A percentile compares a stretch with the other conserved stretches of the same genome.
Evolutionary conservation across 306 rosid genomes (phyloP).

Genomic region (Lablab purpureus): DNA sequence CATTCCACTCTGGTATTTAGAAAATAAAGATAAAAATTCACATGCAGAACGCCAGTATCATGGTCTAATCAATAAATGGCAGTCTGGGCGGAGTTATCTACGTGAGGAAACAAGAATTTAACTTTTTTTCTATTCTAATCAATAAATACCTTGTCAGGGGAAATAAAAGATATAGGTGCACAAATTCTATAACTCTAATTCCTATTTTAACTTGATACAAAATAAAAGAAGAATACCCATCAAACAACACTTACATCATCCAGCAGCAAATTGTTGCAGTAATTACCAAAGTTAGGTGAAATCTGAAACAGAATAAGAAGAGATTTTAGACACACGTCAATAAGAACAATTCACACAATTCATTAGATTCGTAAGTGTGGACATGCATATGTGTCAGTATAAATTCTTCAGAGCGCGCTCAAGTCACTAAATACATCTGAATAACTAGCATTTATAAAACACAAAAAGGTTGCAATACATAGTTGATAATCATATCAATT

Average conservation of each 20-base stretch:
- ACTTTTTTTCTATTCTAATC: not conserved
- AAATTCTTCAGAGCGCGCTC: not conserved
- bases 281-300: slow-evolving; percentile 83
- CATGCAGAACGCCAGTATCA: not conserved
- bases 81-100: slow-evolving; percentile 1
- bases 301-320: slow-evolving; percentile 56
- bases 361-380: not conserved
- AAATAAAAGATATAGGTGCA: slow-evolving; percentile 19
- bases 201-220: not conserved
- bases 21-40: not conserved
- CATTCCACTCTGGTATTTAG: not conserved
- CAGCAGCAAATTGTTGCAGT: slow-evolving; percentile 94
- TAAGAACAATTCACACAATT: slow-evolving; percentile 23
- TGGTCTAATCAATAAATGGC: slow-evolving; percentile 2
- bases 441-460: slow-evolving; percentile 15
- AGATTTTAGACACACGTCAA: slow-evolving; percentile 41
- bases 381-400: not conserved
- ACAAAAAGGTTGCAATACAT: slow-evolving; percentile 31
- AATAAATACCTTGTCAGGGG: not conserved
- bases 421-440: slow-evolving; percentile 24
- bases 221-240: slow-evolving; percentile 28
- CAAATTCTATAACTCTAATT: slow-evolving; percentile 16
- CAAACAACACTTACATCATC: slow-evolving; percentile 81
- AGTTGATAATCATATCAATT: slow-evolving; percentile 1
- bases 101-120: not conserved